Evolutionary conservation across 352 stramenopile species (phyloP).

Genomic region (Globisporangium cederbergense): DNA sequence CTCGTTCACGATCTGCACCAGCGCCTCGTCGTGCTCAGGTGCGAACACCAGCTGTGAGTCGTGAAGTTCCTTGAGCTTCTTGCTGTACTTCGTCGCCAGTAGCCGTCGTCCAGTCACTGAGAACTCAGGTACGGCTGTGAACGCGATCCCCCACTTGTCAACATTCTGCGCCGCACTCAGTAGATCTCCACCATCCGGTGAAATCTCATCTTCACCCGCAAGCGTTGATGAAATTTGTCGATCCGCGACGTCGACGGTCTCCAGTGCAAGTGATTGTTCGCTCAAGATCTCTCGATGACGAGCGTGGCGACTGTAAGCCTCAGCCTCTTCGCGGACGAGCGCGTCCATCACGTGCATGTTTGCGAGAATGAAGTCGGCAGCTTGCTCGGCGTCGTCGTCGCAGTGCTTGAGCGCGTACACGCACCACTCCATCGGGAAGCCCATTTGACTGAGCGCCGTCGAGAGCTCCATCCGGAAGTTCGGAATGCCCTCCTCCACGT

Average conservation of each 20-base stretch:
- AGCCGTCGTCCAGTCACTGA: conserved; percentile 71
- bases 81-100: conserved; percentile 66
- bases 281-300: conserved; percentile 47
- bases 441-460: conserved; percentile 80
- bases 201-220: conserved; percentile 14
- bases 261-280: conserved; percentile 11
- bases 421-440: conserved; percentile 87
- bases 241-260: neutral
- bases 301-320: conserved; percentile 40
- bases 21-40: conserved; percentile 57
- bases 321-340: conserved; percentile 71
- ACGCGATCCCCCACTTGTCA: conserved; percentile 86
- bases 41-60: conserved; percentile 67
- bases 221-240: neutral
- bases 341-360: conserved; percentile 84
- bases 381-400: conserved; percentile 79
- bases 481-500: conserved; percentile 55
- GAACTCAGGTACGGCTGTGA: conserved; percentile 84
- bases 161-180: conserved; percentile 20
- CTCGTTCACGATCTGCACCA: conserved; percentile 82
- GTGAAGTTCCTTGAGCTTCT: conserved; percentile 60
- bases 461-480: conserved; percentile 86
- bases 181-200: conserved; percentile 9
- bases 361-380: conserved; percentile 78
- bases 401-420: conserved; percentile 79